Evolutionary conservation across 352 stramenopile genomes (phyloP).

Genomic region (Phytophthora sp.): DNA sequence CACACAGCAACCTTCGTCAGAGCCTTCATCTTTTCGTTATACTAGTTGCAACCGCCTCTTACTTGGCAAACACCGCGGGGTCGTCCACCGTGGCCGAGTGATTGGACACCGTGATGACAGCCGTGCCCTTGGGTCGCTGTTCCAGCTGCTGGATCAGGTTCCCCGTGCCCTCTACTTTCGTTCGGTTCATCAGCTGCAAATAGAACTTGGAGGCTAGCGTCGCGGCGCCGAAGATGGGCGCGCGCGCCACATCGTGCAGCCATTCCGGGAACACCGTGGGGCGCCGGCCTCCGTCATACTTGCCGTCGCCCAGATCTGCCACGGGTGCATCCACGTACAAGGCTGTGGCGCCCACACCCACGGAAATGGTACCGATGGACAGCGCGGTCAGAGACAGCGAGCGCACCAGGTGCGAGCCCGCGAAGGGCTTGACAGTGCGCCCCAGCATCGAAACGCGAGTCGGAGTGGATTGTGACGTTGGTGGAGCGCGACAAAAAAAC

Average conservation of each 20-base stretch:
- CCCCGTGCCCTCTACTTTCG: constrained; percentile 51
- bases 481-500: no score
- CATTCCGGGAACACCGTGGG: constrained; percentile 67
- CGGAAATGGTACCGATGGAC: constrained; percentile 30
- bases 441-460: constrained; percentile 39
- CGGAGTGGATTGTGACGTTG: not conserved
- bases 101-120: constrained; percentile 86
- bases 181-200: constrained; percentile 57
- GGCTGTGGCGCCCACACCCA: constrained; percentile 45
- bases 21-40: not conserved
- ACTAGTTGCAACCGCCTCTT: constrained; percentile 22
- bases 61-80: constrained; percentile 70
- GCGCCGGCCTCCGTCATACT: constrained; percentile 45
- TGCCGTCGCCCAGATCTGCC: constrained; percentile 59
- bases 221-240: constrained; percentile 54
- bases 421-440: constrained; percentile 26
- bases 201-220: constrained; percentile 67
- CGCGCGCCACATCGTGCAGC: constrained; percentile 62
- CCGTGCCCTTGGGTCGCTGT: constrained; percentile 46
- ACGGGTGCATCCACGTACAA: constrained; percentile 71
- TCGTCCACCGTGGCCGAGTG: constrained; percentile 87
- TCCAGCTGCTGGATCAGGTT: constrained; percentile 53
- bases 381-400: constrained; percentile 33
- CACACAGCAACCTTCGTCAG: constrained; percentile 13
- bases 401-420: constrained; percentile 17